These are phyloP conservation scores for Rhodotorula babjevae DNA, from an alignment of 768 basidiomycete genomes.

Conservation along the genomic window DNA sequence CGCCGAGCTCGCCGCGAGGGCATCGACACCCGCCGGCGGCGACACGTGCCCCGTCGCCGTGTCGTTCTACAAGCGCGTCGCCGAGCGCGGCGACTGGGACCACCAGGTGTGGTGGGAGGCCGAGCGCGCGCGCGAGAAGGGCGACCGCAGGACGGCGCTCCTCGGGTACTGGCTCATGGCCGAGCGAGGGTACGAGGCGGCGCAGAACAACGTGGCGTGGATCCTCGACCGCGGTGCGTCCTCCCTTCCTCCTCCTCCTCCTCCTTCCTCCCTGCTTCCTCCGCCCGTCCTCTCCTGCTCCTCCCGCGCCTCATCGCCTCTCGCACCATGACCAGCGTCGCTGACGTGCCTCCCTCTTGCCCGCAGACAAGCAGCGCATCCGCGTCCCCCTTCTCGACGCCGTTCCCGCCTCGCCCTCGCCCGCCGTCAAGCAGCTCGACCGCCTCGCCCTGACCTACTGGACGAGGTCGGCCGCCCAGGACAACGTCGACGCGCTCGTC, in stretches of 20 bases:
- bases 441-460: constrained; percentile 82
- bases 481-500: constrained; percentile 91
- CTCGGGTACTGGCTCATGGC: constrained; percentile 92
- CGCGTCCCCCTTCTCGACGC: constrained; percentile 31
- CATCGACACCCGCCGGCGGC: constrained; percentile 48
- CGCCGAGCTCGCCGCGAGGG: constrained; percentile 67
- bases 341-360: constrained; percentile 55
- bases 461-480: constrained; percentile 88
- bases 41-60: constrained; percentile 76
- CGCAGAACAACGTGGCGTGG: constrained; percentile 92
- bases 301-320: constrained; percentile 58
- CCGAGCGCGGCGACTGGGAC: constrained; percentile 79
- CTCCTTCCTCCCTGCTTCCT: no score
- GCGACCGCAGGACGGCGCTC: constrained; percentile 76
- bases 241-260: background rate
- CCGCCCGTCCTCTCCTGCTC: constrained; percentile 53
- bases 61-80: constrained; percentile 85
- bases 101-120: constrained; percentile 73
- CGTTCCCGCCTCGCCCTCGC: background rate
- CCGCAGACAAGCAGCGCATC: constrained; percentile 39
- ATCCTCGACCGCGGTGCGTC: constrained; percentile 79
- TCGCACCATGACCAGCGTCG: no score
- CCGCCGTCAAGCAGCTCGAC: constrained; percentile 63
- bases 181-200: constrained; percentile 83
- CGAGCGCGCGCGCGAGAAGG: constrained; percentile 56